Conservation (phyloP, 805 yeast genomes). For the Wickerhamiella alocasiicola region DNA sequence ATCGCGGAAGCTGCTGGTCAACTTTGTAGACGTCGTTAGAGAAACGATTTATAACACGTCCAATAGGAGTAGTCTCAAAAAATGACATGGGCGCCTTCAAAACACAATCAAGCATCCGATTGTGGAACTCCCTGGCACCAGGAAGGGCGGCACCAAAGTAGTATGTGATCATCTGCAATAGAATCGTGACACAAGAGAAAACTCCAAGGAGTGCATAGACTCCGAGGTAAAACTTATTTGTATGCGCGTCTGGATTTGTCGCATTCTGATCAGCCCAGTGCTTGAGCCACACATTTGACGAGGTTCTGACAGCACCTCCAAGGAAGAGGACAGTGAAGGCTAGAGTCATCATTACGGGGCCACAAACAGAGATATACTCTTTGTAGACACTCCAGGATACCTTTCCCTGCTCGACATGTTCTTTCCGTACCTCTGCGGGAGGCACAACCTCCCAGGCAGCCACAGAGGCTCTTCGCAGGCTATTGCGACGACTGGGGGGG, state of each 20-base stretch:
- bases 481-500: slow-evolving; percentile 15
- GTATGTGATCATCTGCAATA: slow-evolving; percentile 48
- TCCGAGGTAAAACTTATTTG: slow-evolving; percentile 53
- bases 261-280: slow-evolving; percentile 94
- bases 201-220: slow-evolving; percentile 68
- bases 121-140: slow-evolving; percentile 63
- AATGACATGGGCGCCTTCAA: slow-evolving; percentile 87
- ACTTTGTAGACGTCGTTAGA: slow-evolving; percentile 81
- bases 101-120: slow-evolving; percentile 58
- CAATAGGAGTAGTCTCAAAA: slow-evolving; percentile 91
- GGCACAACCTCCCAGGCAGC: slow-evolving; percentile 37
- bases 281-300: slow-evolving; percentile 82
- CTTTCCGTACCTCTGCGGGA: slow-evolving; percentile 33
- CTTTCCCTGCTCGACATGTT: slow-evolving; percentile 83
- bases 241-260: slow-evolving; percentile 44
- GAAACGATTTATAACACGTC: slow-evolving; percentile 80
- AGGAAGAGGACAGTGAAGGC: slow-evolving; percentile 36
- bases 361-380: slow-evolving; percentile 82
- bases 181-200: slow-evolving; percentile 37
- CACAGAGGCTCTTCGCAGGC: slow-evolving; percentile 46
- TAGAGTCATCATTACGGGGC: slow-evolving; percentile 52
- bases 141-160: slow-evolving; percentile 39
- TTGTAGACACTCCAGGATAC: slow-evolving; percentile 78
- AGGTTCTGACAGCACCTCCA: slow-evolving; percentile 44
- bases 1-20: slow-evolving; percentile 49